A percentile compares a stretch with the other conserved stretches of the same genome.
phyloP scores from a whole-genome alignment of 805 yeast genomes.

The Metschnikowia rubicola region DNA sequence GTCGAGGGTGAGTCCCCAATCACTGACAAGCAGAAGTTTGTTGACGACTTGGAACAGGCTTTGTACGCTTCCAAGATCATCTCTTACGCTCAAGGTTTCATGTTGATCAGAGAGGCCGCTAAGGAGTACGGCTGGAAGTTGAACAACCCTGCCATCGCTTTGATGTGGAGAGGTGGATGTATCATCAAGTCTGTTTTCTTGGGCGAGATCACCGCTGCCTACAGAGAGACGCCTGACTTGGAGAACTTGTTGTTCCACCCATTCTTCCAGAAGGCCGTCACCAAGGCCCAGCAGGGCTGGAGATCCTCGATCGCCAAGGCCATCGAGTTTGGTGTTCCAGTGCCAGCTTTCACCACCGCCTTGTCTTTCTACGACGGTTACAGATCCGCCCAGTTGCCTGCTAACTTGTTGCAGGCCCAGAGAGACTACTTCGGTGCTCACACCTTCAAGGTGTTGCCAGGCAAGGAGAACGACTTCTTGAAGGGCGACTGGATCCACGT shows the following conservation, averaged over 20 bases:
- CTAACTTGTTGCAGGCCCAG: constrained; percentile 98
- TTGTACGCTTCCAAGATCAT: constrained; percentile 97
- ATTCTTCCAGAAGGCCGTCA: constrained; percentile 87
- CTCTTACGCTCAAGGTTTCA: constrained; percentile 99
- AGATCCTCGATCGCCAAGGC: constrained; percentile 81
- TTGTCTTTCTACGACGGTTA: constrained; percentile 97
- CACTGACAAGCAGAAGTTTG: constrained; percentile 76
- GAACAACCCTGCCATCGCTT: constrained; percentile 96
- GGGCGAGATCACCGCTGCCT: constrained; percentile 95
- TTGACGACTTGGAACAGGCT: constrained; percentile 96
- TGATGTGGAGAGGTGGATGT: constrained; percentile 99
- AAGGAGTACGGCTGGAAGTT: constrained; percentile 94
- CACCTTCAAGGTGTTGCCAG: constrained; percentile 94
- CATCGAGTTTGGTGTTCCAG: constrained; percentile 85
- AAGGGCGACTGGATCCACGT: constrained; percentile 88
- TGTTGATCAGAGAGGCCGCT: constrained; percentile 98
- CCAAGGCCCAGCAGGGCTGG: constrained; percentile 95
- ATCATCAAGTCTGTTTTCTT: constrained; percentile 98
- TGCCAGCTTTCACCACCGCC: constrained; percentile 97
- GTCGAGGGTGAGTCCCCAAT: constrained; percentile 56
- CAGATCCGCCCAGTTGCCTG: constrained; percentile 94
- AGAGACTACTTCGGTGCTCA: constrained; percentile 99
- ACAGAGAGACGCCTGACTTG: constrained; percentile 86
- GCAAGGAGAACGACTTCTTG: constrained; percentile 68
- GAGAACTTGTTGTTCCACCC: constrained; percentile 95